Evolutionary conservation across 2,329 filamentous ascomycete species (phyloP).

Genomic region (Paraphaeosphaeria minitans): DNA sequence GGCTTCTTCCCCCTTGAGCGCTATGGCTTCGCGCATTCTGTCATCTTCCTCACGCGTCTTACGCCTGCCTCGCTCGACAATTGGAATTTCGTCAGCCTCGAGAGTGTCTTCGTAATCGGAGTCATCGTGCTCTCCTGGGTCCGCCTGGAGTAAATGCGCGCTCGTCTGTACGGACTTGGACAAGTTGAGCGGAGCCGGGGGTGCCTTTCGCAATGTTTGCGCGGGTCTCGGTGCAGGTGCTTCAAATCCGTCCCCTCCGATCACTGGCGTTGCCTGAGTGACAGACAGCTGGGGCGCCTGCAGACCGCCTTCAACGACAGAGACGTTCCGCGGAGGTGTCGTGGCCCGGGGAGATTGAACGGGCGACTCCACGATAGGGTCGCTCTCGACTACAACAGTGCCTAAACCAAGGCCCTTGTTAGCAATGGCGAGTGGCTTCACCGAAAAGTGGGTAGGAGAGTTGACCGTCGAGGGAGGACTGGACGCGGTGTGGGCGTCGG

Average conservation of each 20-base stretch:
- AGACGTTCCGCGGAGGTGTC: slow-evolving; percentile 20
- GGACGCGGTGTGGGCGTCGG: slow-evolving; percentile 29
- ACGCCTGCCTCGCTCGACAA: slow-evolving; percentile 70
- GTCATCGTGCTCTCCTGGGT: slow-evolving; percentile 67
- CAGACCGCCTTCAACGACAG: slow-evolving; percentile 19
- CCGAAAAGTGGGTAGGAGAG: slow-evolving; percentile 42
- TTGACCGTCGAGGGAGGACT: slow-evolving; percentile 32
- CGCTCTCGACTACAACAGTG: slow-evolving; percentile 25
- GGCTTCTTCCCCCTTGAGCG: slow-evolving; percentile 68
- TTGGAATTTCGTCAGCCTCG: slow-evolving; percentile 68
- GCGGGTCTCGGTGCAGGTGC: slow-evolving; percentile 38
- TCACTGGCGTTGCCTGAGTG: slow-evolving; percentile 46
- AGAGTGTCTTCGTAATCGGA: slow-evolving; percentile 84
- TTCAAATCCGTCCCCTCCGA: slow-evolving; percentile 46
- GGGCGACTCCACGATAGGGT: slow-evolving; percentile 12
- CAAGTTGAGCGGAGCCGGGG: slow-evolving; percentile 83
- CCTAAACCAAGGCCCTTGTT: slow-evolving; percentile 33
- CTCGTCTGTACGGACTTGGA: slow-evolving; percentile 52
- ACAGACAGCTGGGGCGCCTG: slow-evolving; percentile 45
- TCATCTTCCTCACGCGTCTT: slow-evolving; percentile 91
- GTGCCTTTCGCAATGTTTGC: slow-evolving; percentile 72
- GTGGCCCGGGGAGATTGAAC: slow-evolving; percentile 19
- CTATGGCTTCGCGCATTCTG: slow-evolving; percentile 72
- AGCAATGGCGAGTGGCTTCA: slow-evolving; percentile 34
- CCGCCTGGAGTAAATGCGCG: slow-evolving; percentile 52